These are phyloP conservation scores for Magnusiomyces sp. DNA, from an alignment of 1,139 yeast genomes.

Conservation along the genomic window DNA sequence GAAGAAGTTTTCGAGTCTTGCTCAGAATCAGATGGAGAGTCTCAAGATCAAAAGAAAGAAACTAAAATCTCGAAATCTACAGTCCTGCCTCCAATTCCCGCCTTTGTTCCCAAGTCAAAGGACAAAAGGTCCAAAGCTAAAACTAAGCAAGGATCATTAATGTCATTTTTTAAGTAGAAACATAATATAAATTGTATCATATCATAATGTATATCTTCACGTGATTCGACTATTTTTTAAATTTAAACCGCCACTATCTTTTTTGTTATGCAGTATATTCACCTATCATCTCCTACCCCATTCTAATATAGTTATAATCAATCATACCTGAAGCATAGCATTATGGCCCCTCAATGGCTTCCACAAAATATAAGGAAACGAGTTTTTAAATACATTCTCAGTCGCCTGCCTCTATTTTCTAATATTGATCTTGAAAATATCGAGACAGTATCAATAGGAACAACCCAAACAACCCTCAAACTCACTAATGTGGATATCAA, in stretches of 20 bases:
- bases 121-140: neutral
- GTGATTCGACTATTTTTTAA: neutral
- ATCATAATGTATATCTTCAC: neutral
- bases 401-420: conserved; percentile 75
- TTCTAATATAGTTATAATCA: neutral
- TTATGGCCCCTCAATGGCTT: conserved; percentile 13
- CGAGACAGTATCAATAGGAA: conserved; percentile 59
- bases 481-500: conserved; percentile 61
- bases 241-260: neutral
- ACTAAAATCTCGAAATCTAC: too few relatives aligned
- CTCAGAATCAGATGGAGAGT: conserved; percentile 10
- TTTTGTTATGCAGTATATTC: neutral
- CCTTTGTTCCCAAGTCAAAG: neutral
- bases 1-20: conserved; percentile 14
- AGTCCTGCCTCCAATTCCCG: too few relatives aligned
- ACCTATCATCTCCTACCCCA: neutral
- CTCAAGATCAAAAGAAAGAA: neutral
- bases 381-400: conserved; percentile 66
- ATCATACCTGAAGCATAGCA: neutral
- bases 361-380: conserved; percentile 46
- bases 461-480: conserved; percentile 42
- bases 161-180: conserved; percentile 4
- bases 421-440: conserved; percentile 73
- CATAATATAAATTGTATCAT: neutral
- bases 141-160: conserved; percentile 1